These are phyloP conservation scores for Bathelium albidoporum DNA, from an alignment of 495 filamentous ascomycete species.

Conservation along the genomic window DNA sequence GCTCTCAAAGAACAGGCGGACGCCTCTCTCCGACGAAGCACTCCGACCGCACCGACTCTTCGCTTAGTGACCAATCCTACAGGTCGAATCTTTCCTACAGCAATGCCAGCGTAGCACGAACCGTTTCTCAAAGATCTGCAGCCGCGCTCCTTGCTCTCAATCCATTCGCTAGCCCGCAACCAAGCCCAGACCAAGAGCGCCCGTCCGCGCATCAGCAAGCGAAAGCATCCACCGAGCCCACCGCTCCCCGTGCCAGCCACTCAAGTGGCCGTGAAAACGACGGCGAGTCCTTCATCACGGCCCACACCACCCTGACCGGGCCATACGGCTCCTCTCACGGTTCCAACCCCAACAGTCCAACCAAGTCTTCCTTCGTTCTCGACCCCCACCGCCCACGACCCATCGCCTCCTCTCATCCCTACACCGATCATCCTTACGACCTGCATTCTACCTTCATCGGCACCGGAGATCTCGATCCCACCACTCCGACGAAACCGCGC, in stretches of 20 bases:
- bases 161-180: constrained; percentile 9
- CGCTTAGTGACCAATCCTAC: constrained; percentile 42
- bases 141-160: constrained; percentile 4
- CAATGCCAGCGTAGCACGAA: constrained; percentile 4
- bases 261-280: constrained; percentile 16
- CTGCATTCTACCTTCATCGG: too few species aligned
- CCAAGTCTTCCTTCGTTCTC: constrained; percentile 18
- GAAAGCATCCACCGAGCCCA: constrained; percentile 8
- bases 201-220: constrained; percentile 1
- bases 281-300: constrained; percentile 58
- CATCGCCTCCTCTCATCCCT: constrained; percentile 41
- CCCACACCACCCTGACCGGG: constrained; percentile 48
- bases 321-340: constrained; percentile 54
- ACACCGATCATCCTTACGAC: too few species aligned
- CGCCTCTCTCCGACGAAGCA: constrained; percentile 39
- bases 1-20: constrained; percentile 27
- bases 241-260: background rate
- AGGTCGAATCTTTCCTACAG: constrained; percentile 28
- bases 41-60: constrained; percentile 45
- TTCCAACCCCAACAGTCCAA: constrained; percentile 40
- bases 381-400: constrained; percentile 44
- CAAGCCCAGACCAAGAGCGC: constrained; percentile 21
- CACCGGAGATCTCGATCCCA: constrained; percentile 23
- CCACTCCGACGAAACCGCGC: constrained; percentile 12
- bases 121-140: constrained; percentile 12